These are phyloP conservation scores for Cornus suecica DNA, from an alignment of 148 eudicot genomes.

Conservation along the genomic window DNA sequence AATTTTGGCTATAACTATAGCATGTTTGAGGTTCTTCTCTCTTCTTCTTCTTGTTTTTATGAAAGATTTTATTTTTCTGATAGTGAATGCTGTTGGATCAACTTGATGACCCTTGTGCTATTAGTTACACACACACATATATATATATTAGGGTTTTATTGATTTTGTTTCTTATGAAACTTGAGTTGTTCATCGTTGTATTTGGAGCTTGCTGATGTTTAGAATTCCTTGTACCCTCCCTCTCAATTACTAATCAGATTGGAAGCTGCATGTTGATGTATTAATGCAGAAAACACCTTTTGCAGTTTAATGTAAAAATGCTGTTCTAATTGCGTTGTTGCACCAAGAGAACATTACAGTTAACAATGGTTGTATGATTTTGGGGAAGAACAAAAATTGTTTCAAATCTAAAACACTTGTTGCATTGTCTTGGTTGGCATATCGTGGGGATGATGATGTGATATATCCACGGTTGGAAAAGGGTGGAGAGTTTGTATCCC, in stretches of 20 bases:
- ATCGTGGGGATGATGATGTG: not conserved
- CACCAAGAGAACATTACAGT: not conserved
- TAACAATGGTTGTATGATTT: no score
- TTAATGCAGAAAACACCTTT: no score
- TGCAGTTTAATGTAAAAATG: not conserved
- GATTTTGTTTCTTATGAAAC: not conserved
- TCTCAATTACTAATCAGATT: not conserved
- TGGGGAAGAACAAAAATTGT: not conserved
- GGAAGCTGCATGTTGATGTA: not conserved
- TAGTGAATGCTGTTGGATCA: conserved; percentile 24
- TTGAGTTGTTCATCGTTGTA: not conserved
- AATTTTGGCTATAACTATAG: conserved; percentile 5
- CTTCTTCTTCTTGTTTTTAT: not conserved
- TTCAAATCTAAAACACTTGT: not conserved
- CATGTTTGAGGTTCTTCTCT: not conserved
- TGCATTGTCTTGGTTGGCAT: not conserved
- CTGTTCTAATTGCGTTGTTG: not conserved
- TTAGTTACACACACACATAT: conserved; percentile 6
- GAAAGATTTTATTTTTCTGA: conserved; percentile 23
- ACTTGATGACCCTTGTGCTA: conserved; percentile 8
- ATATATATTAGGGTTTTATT: conserved; percentile 3
- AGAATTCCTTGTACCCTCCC: not conserved
- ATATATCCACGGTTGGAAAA: not conserved
- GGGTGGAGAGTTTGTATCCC: no score
- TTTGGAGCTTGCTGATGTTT: not conserved